Evolutionary conservation across 83 land plant genomes (phyloP).

Genomic region (Thuja plicata): DNA sequence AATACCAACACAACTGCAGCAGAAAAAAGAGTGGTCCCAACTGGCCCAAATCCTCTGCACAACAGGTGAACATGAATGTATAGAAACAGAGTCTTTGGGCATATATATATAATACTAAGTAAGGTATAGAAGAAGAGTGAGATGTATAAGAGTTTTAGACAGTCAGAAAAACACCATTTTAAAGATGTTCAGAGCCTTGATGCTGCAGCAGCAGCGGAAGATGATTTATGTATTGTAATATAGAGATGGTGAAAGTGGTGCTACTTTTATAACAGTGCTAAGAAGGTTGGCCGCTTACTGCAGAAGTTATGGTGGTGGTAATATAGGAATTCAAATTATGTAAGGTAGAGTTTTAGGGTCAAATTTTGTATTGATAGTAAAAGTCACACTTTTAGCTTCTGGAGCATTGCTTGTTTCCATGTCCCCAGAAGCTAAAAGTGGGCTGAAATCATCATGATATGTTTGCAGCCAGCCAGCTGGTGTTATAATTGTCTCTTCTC

Average conservation of each 20-base stretch:
- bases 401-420: constrained; percentile 8
- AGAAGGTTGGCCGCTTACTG: background rate
- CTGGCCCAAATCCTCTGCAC: constrained; percentile 14
- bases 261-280: constrained; percentile 7
- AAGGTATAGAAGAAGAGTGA: background rate
- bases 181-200: constrained; percentile 1
- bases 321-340: background rate
- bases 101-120: constrained; percentile 1
- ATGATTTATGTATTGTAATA: background rate
- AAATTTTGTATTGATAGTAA: background rate
- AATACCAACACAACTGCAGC: background rate
- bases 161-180: background rate
- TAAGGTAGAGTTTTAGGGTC: background rate
- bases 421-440: constrained; percentile 14
- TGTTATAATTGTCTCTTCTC: constrained; percentile 6
- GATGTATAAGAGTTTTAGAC: background rate
- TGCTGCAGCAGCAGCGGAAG: background rate
- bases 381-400: constrained; percentile 14
- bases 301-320: background rate
- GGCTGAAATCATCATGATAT: constrained; percentile 3
- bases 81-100: background rate
- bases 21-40: constrained; percentile 13
- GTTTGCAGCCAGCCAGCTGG: background rate
- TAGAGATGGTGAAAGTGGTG: background rate
- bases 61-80: constrained; percentile 7